These are phyloP conservation scores for Dendrocalamus latiflorus DNA, from an alignment of 202 grass and related monocot species.

Conservation along the genomic window DNA sequence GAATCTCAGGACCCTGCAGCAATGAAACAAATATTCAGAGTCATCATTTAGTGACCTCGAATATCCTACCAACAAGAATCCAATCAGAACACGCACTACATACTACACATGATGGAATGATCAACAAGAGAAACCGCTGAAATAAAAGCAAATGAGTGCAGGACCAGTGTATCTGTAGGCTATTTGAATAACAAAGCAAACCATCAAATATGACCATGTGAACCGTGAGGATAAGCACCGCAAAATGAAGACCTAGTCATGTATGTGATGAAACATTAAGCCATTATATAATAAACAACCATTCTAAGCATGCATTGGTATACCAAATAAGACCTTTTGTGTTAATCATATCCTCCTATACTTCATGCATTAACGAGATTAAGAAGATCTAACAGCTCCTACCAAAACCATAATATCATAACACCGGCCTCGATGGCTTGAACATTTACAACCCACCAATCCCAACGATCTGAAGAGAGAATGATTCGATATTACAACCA, in stretches of 20 bases:
- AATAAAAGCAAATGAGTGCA: neutral
- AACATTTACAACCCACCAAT: neutral
- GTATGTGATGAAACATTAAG: neutral
- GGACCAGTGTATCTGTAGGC: neutral
- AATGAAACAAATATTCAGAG: neutral
- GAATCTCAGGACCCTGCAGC: conserved; percentile 85
- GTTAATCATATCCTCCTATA: neutral
- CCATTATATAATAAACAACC: neutral
- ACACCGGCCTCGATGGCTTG: neutral
- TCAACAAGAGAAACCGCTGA: neutral
- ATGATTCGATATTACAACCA: neutral
- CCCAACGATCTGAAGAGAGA: neutral
- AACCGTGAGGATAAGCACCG: neutral
- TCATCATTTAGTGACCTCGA: neutral
- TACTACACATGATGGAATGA: neutral
- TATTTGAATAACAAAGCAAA: neutral
- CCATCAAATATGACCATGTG: neutral
- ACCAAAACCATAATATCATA: neutral
- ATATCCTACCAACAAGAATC: neutral
- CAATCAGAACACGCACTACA: neutral
- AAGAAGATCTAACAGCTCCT: neutral
- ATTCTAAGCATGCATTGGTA: neutral
- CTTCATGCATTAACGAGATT: neutral
- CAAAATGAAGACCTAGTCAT: neutral
- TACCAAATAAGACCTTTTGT: neutral